Conservation (phyloP, 768 basidiomycete genomes). For the Calocybe gangraenosa region DNA sequence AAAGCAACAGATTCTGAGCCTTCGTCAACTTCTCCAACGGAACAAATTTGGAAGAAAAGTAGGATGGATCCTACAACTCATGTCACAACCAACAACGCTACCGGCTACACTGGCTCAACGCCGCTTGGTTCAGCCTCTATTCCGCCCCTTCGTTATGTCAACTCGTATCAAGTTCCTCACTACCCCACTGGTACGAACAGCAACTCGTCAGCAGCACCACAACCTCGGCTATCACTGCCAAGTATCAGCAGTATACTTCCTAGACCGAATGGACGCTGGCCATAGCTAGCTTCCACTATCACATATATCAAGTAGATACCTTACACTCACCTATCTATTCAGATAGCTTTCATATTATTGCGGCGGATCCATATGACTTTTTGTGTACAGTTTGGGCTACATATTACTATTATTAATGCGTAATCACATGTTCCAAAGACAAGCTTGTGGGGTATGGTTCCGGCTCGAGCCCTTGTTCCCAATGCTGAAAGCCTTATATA, state of each 20-base stretch:
- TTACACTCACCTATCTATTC: slow-evolving; percentile 1
- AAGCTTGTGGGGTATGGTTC: too few relatives aligned
- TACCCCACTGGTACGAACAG: slow-evolving; percentile 5
- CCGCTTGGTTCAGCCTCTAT: slow-evolving; percentile 10
- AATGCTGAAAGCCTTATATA: slow-evolving; percentile 10
- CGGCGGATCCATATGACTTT: too few relatives aligned
- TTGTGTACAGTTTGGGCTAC: too few relatives aligned
- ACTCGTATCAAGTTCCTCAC: slow-evolving; percentile 7
- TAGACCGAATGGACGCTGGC: slow-evolving; percentile 16
- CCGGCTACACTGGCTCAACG: slow-evolving; percentile 10
- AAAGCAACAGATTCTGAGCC: slow-evolving; percentile 52
- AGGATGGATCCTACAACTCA: slow-evolving; percentile 25
- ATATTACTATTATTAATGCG: neutral
- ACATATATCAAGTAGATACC: slow-evolving; percentile 7
- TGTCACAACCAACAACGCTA: slow-evolving; percentile 2
- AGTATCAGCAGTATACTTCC: slow-evolving; percentile 13
- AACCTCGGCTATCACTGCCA: slow-evolving; percentile 11
- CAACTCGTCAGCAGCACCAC: slow-evolving; percentile 5
- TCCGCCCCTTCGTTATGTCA: slow-evolving; percentile 12
- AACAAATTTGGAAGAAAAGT: slow-evolving; percentile 73
- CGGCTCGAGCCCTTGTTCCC: neutral
- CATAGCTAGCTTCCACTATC: slow-evolving; percentile 12
- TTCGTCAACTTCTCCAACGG: slow-evolving; percentile 44
- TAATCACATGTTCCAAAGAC: neutral
- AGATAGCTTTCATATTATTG: too few relatives aligned